Base-by-base conservation (phyloP, 1,284 basidiomycete species). In the Fomitopsis palustris region DNA sequence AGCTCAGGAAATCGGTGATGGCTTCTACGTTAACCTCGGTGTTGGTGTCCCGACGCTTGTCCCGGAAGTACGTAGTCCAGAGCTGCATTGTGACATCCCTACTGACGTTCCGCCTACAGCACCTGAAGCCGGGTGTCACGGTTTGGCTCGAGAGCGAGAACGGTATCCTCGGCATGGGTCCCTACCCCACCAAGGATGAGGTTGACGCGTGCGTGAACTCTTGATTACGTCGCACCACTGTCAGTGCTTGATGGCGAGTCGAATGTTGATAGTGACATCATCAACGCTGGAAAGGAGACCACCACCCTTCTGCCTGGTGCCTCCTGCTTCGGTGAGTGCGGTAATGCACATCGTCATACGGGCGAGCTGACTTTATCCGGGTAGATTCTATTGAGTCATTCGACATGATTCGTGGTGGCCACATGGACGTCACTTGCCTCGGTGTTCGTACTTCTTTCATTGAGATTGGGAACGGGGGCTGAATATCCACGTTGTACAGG, bases 261-360 rank as follows among this genome's bases (percentile, higher is more conserved):
- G 10, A 6, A 35, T 52, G 49, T 39, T 49, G 19, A n/a, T 62
- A 92, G 90, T 51, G 93, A 95, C 69, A 83, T 95, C 67, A 93
- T 95, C 70, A 96, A 96, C 72, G 95, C 95, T 52, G 95, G 95
- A 54, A 98, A 98, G 76, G 95, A 97, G 77, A 97, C 95, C 3
- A 85, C 92, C 60, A 95, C 93, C 4, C 81, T 96, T 9, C 79
- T 96, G 33, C 94, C 95, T 51, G 96, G 95, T 60, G 93, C 95
- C 19, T 88, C 94, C 3, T 81, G 93, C 4, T 98, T 98, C 70
- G 95, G 88, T 87, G 37, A n/a, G 71, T 57, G 16, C 6, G 41
- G 31, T 38, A 8, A 25, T n/a, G 37, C 27, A 33, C 37, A n/a
- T 41, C n/a, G 42, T 25, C 31, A 51, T 37, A 14, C 38, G 27